phyloP scores from a whole-genome alignment of 2,329 filamentous ascomycete genomes.

The Elsinoe arachidis region DNA sequence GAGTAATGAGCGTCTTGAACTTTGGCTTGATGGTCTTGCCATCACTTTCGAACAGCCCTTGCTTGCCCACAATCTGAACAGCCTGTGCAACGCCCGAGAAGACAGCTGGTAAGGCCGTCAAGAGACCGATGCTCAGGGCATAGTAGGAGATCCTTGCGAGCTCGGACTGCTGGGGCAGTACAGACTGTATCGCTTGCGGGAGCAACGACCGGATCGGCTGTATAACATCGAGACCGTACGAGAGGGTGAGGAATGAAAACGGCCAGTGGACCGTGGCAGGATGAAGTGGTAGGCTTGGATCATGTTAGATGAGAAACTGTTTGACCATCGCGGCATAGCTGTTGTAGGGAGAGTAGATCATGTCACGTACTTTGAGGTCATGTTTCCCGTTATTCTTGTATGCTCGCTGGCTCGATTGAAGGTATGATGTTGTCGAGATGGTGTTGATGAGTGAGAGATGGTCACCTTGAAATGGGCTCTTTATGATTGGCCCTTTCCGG shows the following conservation, averaged over 20 bases:
- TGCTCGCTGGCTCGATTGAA: no score
- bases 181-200: slow-evolving; percentile 24
- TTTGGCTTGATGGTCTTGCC: slow-evolving; percentile 32
- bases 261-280: slow-evolving; percentile 37
- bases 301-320: neutral
- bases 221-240: slow-evolving; percentile 35
- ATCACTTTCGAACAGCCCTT: slow-evolving; percentile 33
- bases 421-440: no score
- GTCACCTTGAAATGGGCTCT: no score
- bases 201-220: slow-evolving; percentile 28
- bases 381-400: neutral
- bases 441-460: no score
- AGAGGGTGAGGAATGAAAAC: slow-evolving; percentile 36
- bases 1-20: slow-evolving; percentile 34
- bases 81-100: slow-evolving; percentile 31
- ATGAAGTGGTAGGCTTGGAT: slow-evolving; percentile 34
- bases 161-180: slow-evolving; percentile 27
- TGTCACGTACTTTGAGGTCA: neutral
- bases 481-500: no score
- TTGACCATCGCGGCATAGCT: neutral
- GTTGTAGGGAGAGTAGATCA: neutral
- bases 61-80: slow-evolving; percentile 34
- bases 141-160: slow-evolving; percentile 37
- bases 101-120: slow-evolving; percentile 28
- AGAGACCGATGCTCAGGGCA: slow-evolving; percentile 34